Percentiles rank a stretch among this genome's conserved stretches.
These are phyloP conservation scores for Candida manassasensis DNA, from an alignment of 805 yeast species.

Conservation along the genomic window DNA sequence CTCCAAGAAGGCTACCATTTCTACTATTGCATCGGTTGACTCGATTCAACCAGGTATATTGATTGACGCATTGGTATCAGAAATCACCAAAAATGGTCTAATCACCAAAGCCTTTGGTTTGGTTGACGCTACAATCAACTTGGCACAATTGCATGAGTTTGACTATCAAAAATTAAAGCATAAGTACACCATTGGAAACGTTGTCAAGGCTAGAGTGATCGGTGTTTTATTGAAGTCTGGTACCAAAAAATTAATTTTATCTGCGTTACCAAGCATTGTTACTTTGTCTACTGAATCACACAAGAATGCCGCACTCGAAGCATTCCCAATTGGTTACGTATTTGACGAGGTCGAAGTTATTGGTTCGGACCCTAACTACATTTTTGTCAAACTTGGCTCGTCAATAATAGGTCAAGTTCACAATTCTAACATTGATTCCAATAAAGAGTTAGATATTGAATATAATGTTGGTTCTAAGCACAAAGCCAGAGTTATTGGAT, in stretches of 20 bases:
- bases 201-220: slow-evolving; percentile 63
- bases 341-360: slow-evolving; percentile 55
- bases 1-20: slow-evolving; percentile 44
- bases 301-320: slow-evolving; percentile 39
- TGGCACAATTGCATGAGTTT: slow-evolving; percentile 57
- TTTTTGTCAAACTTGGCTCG: slow-evolving; percentile 55
- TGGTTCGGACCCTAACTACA: slow-evolving; percentile 54
- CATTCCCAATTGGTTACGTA: slow-evolving; percentile 75
- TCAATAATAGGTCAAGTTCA: slow-evolving; percentile 70
- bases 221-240: slow-evolving; percentile 48
- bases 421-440: slow-evolving; percentile 59
- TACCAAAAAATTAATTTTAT: slow-evolving; percentile 58
- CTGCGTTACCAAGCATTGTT: slow-evolving; percentile 55
- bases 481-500: slow-evolving; percentile 74
- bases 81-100: slow-evolving; percentile 57
- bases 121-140: slow-evolving; percentile 63
- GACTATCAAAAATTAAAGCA: slow-evolving; percentile 49
- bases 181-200: slow-evolving; percentile 63
- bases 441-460: slow-evolving; percentile 39
- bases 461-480: slow-evolving; percentile 64
- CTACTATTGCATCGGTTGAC: slow-evolving; percentile 67
- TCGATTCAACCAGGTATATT: slow-evolving; percentile 81
- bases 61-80: slow-evolving; percentile 68
- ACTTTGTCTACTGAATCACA: slow-evolving; percentile 19
- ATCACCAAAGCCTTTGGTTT: slow-evolving; percentile 71